Conservation (phyloP, 225 moss, liverwort and hornwort species). For the Bryoerythrophyllum caledonicum region DNA sequence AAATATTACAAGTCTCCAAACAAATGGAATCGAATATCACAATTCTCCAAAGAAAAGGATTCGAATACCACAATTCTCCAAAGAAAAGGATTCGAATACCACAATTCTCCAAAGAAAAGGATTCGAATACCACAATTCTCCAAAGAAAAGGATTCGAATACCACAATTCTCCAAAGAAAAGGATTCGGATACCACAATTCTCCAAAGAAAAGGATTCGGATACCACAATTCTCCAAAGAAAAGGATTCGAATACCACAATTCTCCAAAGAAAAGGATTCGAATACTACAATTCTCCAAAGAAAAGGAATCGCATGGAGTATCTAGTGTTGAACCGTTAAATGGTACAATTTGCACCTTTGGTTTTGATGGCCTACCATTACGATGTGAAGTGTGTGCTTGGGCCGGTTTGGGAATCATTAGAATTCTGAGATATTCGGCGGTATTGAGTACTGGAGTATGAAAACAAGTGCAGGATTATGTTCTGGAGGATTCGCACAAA, state of each 20-base stretch:
- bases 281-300: neutral
- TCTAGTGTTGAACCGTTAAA: neutral
- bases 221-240: no score
- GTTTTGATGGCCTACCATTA: neutral
- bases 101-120: fast-evolving
- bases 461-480: slow-evolving; percentile 12
- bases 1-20: neutral
- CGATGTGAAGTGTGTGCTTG: neutral
- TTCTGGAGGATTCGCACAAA: neutral
- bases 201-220: no score
- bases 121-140: no score
- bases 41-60: neutral
- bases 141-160: neutral
- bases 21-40: neutral
- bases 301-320: no score
- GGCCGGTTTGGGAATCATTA: neutral
- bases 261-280: no score
- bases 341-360: neutral
- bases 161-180: neutral
- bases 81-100: no score
- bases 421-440: neutral
- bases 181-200: neutral
- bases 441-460: neutral
- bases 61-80: no score
- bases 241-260: neutral